Evolutionary conservation across 768 basidiomycete genomes (phyloP).

Genomic region (Naematelia encephala): DNA sequence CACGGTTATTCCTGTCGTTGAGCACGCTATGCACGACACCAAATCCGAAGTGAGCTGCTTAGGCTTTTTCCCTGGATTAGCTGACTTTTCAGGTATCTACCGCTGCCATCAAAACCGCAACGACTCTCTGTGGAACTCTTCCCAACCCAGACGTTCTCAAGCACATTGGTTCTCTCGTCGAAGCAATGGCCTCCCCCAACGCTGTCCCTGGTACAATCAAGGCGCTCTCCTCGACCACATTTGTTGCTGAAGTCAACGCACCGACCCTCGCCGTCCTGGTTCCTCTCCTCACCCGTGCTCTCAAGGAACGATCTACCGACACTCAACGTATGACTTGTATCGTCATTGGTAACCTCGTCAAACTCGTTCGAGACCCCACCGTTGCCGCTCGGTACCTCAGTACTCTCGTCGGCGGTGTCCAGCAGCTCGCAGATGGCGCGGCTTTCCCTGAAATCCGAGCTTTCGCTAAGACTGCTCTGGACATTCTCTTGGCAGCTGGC

Average conservation of each 20-base stretch:
- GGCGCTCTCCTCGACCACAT: slow-evolving; percentile 87
- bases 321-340: slow-evolving; percentile 91
- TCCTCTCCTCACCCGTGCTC: slow-evolving; percentile 80
- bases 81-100: slow-evolving; percentile 63
- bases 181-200: slow-evolving; percentile 77
- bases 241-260: slow-evolving; percentile 92
- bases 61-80: slow-evolving; percentile 6
- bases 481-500: slow-evolving; percentile 76
- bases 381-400: slow-evolving; percentile 86
- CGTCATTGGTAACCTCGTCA: slow-evolving; percentile 93
- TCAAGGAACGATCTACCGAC: slow-evolving; percentile 95
- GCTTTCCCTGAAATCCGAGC: slow-evolving; percentile 97
- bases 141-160: slow-evolving; percentile 88
- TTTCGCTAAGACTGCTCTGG: slow-evolving; percentile 79
- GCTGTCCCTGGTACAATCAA: slow-evolving; percentile 91
- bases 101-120: slow-evolving; percentile 84
- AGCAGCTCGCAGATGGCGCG: slow-evolving; percentile 81
- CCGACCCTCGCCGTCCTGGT: slow-evolving; percentile 96
- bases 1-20: slow-evolving; percentile 76
- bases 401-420: slow-evolving; percentile 81
- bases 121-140: slow-evolving; percentile 79
- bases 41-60: slow-evolving; percentile 71
- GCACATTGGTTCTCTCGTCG: slow-evolving; percentile 83
- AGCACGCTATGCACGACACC: slow-evolving; percentile 91
- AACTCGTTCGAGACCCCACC: slow-evolving; percentile 86